A percentile compares a stretch with the other conserved stretches of the same genome.
These are phyloP conservation scores for Hygrophila difformis DNA, from an alignment of 257 asterid genomes.

Conservation along the genomic window DNA sequence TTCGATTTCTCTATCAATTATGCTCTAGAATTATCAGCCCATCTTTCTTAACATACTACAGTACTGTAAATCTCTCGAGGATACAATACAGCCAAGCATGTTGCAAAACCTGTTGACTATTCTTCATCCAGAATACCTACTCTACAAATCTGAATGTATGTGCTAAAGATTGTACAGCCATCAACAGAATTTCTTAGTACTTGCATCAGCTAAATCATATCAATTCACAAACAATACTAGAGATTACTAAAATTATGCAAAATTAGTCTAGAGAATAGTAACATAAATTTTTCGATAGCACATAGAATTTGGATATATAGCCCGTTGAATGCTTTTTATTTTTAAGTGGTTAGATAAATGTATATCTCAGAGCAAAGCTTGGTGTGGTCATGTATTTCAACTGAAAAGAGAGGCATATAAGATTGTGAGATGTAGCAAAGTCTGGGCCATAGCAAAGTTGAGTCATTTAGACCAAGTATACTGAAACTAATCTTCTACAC, in stretches of 20 bases:
- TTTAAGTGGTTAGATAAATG: slow-evolving; percentile 3
- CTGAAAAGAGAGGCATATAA: slow-evolving; percentile 4
- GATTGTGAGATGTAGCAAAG: slow-evolving; percentile 4
- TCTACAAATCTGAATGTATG: slow-evolving; percentile 2
- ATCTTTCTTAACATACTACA: no score
- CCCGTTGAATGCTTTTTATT: not conserved
- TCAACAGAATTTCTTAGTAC: no score
- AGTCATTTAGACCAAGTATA: not conserved
- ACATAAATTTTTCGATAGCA: not conserved
- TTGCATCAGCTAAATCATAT: no score
- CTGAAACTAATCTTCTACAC: not conserved
- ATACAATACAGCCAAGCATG: not conserved
- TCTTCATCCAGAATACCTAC: slow-evolving; percentile 9
- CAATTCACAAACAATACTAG: no score
- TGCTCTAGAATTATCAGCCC: no score
- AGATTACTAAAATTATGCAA: no score
- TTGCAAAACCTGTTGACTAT: not conserved
- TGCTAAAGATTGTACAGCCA: not conserved
- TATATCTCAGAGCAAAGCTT: not conserved
- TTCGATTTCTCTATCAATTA: no score
- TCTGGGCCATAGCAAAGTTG: slow-evolving; percentile 6
- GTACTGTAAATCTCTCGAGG: not conserved
- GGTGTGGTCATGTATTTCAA: not conserved
- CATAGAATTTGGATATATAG: slow-evolving; percentile 1
- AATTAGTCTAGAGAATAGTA: no score